A percentile compares a stretch with the other conserved stretches of the same genome.
phyloP scores from a whole-genome alignment of 768 basidiomycete species.

The Hygrophorus russula region DNA sequence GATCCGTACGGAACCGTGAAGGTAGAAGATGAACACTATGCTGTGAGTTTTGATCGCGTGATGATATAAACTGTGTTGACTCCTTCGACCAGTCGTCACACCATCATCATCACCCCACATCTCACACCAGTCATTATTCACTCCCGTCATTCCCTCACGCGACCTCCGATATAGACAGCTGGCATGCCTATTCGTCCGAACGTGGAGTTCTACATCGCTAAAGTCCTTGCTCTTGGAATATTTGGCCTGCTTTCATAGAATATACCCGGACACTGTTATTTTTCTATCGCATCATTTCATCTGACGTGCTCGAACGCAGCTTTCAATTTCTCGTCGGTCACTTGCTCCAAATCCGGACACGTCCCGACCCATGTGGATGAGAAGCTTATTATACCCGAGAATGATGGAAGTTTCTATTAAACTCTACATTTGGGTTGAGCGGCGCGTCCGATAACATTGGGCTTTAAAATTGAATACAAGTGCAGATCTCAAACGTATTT shows the following conservation, averaged over 20 bases:
- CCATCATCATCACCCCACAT: conserved; percentile 20
- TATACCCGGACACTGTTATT: conserved; percentile 9
- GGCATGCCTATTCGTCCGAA: conserved; percentile 59
- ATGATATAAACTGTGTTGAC: conserved; percentile 4
- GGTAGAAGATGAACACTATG: conserved; percentile 56
- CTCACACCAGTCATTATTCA: conserved; percentile 30
- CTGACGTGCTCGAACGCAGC: background rate
- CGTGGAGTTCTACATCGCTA: conserved; percentile 52
- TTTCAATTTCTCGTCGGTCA: background rate
- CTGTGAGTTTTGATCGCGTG: conserved; percentile 23
- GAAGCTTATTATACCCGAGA: background rate
- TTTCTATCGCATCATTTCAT: background rate
- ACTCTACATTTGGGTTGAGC: background rate
- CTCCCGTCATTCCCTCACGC: conserved; percentile 38
- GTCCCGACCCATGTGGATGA: background rate
- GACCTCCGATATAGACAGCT: conserved; percentile 39
- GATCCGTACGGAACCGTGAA: conserved; percentile 47
- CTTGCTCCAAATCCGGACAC: background rate
- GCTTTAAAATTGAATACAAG: too few relatives aligned
- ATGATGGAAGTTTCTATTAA: background rate
- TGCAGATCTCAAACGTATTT: too few relatives aligned
- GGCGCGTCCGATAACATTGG: too few relatives aligned
- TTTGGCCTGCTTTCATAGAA: conserved; percentile 4
- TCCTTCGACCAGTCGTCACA: background rate
- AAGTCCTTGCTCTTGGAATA: conserved; percentile 10